A percentile compares a stretch with the other conserved stretches of the same genome.
These are phyloP conservation scores for Pseudogymnoascus sp. DNA, from an alignment of 2,329 filamentous ascomycete species.

Conservation along the genomic window DNA sequence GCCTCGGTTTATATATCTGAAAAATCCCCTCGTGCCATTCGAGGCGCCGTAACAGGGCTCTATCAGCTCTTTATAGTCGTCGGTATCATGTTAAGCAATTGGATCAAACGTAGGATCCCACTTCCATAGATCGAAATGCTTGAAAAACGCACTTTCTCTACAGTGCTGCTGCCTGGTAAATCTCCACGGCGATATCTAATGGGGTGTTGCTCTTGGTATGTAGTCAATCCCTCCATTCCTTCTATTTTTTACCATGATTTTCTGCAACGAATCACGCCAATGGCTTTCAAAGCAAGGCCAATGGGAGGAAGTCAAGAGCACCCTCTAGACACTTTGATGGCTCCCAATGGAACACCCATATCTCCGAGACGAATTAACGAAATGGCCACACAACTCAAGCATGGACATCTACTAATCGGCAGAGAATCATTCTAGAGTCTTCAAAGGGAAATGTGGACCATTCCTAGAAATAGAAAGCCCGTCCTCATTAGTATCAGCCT, in stretches of 20 bases:
- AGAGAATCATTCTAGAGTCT: constrained; percentile 29
- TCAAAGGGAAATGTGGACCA: constrained; percentile 22
- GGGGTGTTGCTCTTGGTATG: constrained; percentile 47
- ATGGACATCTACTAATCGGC: constrained; percentile 47
- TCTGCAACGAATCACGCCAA: constrained; percentile 56
- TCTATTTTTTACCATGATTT: constrained; percentile 49
- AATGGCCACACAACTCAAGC: constrained; percentile 52
- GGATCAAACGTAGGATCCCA: background rate
- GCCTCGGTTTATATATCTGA: background rate
- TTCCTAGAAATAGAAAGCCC: constrained; percentile 47
- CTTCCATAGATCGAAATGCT: background rate
- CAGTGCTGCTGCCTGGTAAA: background rate
- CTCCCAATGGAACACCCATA: constrained; percentile 45
- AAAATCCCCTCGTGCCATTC: background rate
- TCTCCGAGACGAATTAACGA: constrained; percentile 52
- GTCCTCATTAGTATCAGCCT: constrained; percentile 50
- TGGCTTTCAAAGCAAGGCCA: constrained; percentile 56
- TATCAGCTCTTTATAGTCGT: constrained; percentile 5
- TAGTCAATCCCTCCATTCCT: constrained; percentile 45
- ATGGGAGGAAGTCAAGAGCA: constrained; percentile 51
- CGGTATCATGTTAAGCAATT: background rate
- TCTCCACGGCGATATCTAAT: constrained; percentile 42
- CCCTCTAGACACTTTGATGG: constrained; percentile 47
- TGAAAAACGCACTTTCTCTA: background rate
- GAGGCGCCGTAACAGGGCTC: background rate